Conservation (phyloP, 805 yeast species). For the Cyberlindnera maritima region DNA sequence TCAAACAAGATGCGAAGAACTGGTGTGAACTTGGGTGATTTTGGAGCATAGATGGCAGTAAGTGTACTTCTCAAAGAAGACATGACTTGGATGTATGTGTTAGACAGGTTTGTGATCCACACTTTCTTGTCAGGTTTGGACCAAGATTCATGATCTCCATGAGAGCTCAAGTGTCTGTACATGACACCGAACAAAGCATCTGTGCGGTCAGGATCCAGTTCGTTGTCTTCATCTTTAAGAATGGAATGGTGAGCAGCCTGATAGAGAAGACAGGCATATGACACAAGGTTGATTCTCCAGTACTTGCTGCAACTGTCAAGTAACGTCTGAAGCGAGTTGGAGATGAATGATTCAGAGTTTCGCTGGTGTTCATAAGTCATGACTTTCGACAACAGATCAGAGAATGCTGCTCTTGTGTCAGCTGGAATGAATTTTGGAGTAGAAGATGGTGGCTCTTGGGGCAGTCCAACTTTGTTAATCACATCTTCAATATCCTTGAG, state of each 20-base stretch:
- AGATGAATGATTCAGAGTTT: constrained; percentile 26
- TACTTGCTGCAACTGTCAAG: constrained; percentile 44
- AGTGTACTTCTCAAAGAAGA: constrained; percentile 42
- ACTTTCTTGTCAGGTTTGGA: constrained; percentile 45
- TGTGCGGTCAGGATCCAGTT: constrained; percentile 30
- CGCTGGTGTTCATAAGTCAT: constrained; percentile 35
- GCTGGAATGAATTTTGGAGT: constrained; percentile 36
- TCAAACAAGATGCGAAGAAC: constrained; percentile 47
- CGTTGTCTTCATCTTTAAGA: constrained; percentile 27
- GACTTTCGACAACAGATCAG: constrained; percentile 40
- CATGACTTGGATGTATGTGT: constrained; percentile 46
- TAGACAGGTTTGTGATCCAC: constrained; percentile 46
- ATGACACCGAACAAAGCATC: constrained; percentile 35
- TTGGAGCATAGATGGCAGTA: constrained; percentile 38
- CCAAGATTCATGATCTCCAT: constrained; percentile 34
- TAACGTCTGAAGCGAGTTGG: constrained; percentile 43
- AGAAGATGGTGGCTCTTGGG: neutral
- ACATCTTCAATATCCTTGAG: constrained; percentile 20
- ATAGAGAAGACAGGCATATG: constrained; percentile 48
- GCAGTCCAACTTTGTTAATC: neutral
- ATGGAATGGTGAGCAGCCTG: constrained; percentile 45
- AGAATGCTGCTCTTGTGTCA: constrained; percentile 39
- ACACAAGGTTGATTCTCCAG: constrained; percentile 57
- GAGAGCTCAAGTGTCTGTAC: constrained; percentile 21
- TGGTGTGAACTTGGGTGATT: constrained; percentile 60